phyloP scores from a whole-genome alignment of 805 yeast species.

The Blastobotrys muscicola region DNA sequence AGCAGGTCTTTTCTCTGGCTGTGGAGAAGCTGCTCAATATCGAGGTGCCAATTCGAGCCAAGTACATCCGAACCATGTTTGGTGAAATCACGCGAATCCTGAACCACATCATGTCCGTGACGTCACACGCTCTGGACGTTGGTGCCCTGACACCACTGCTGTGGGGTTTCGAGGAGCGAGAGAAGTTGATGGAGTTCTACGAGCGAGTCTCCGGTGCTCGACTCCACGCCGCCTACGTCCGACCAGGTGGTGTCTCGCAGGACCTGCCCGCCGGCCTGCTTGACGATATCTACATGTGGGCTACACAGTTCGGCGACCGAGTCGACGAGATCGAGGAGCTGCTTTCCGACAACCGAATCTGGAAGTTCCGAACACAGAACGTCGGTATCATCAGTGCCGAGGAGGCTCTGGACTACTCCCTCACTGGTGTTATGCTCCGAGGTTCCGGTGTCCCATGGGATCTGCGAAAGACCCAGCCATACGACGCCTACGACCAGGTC shows the following conservation, averaged over 20 bases:
- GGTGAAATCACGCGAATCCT: conserved; percentile 79
- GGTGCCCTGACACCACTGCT: conserved; percentile 89
- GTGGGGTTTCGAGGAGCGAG: conserved; percentile 94
- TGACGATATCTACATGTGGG: conserved; percentile 93
- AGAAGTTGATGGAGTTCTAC: conserved; percentile 84
- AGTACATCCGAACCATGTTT: conserved; percentile 75
- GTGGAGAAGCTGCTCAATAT: conserved; percentile 76
- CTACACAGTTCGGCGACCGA: conserved; percentile 90
- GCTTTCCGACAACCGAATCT: conserved; percentile 82
- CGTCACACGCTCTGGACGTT: conserved; percentile 88
- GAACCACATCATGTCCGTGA: conserved; percentile 78
- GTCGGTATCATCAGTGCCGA: conserved; percentile 78
- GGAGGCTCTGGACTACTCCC: conserved; percentile 72
- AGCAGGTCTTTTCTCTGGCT: conserved; percentile 73
- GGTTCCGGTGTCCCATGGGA: conserved; percentile 87
- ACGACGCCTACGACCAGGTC: conserved; percentile 79
- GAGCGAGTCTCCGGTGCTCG: conserved; percentile 89
- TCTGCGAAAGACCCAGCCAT: conserved; percentile 77
- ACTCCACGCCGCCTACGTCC: conserved; percentile 76
- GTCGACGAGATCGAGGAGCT: conserved; percentile 85
- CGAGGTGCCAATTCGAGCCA: conserved; percentile 77
- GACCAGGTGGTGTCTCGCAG: conserved; percentile 90
- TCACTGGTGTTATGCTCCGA: conserved; percentile 84
- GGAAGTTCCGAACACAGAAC: conserved; percentile 79
- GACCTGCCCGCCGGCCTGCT: conserved; percentile 79